phyloP scores from a whole-genome alignment of 2,329 filamentous ascomycete species.

The Alternaria arbusti region DNA sequence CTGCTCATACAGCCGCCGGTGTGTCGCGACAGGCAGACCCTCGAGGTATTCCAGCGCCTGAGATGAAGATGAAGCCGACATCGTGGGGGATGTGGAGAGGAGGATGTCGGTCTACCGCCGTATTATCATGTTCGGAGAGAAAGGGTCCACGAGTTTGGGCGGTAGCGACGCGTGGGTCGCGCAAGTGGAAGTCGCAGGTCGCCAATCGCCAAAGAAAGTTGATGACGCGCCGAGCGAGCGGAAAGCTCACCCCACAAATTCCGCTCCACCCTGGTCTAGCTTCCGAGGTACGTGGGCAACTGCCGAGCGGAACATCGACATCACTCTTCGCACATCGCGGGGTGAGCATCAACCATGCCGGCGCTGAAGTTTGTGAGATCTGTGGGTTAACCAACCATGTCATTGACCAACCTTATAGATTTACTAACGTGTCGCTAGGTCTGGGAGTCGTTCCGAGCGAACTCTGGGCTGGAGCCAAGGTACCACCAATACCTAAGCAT shows the following conservation, averaged over 20 bases:
- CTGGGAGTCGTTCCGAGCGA: slow-evolving; percentile 81
- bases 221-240: slow-evolving; percentile 34
- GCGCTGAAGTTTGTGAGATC: slow-evolving; percentile 69
- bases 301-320: slow-evolving; percentile 31
- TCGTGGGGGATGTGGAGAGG: slow-evolving; percentile 50
- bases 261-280: slow-evolving; percentile 31
- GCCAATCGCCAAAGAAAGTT: slow-evolving; percentile 17
- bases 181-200: slow-evolving; percentile 9
- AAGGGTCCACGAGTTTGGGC: not conserved
- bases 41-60: slow-evolving; percentile 89
- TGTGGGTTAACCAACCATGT: slow-evolving; percentile 52
- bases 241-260: slow-evolving; percentile 17
- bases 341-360: slow-evolving; percentile 31
- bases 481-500: slow-evolving; percentile 47
- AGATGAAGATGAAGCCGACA: slow-evolving; percentile 61
- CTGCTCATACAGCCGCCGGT: slow-evolving; percentile 91
- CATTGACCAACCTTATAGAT: not conserved
- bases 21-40: slow-evolving; percentile 85
- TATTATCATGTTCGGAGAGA: slow-evolving; percentile 39
- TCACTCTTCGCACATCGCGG: slow-evolving; percentile 23
- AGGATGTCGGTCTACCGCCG: slow-evolving; percentile 25
- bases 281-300: slow-evolving; percentile 17
- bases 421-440: slow-evolving; percentile 61
- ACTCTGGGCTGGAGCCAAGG: slow-evolving; percentile 90
- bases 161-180: slow-evolving; percentile 21